Base-by-base conservation (phyloP, 2,329 filamentous ascomycete species). In the Penicillium sp. region DNA sequence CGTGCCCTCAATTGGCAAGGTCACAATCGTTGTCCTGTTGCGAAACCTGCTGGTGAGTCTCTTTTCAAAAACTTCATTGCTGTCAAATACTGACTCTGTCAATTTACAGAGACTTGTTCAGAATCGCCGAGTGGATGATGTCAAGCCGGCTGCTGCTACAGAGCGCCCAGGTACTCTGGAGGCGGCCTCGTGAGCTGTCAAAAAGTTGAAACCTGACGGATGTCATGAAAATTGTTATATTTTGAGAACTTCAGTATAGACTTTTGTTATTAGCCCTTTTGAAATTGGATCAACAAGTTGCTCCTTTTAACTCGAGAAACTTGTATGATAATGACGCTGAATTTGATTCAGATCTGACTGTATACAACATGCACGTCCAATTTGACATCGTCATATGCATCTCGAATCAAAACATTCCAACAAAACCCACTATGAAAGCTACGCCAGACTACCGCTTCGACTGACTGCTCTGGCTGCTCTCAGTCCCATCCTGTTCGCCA, bases 1-100 rank as follows among this genome's bases (percentile, higher is more conserved):
- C 56, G 89, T 96, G 12, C 92, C 92, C 1, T 92, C 90, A 0
- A 93, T 95, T 51, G 92, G 92, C 54, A 98, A 96, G 71, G 90
- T 96, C 32, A 98, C 92, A 0, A 96, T 96, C 61, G 85, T 90
- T 11, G 82, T 95, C 22, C 69, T 98, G 41, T 70, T 96, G 56
- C 75, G 92, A 39, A 98, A 98, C 60, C 68, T 96, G 23, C 74
- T 96, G 59, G 85, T 92, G 69, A 68, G 82, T 76, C 20, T 17
- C 5, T 22, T n/a, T n/a, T n/a, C n/a, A n/a, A n/a, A n/a, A n/a
- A n/a, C n/a, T n/a, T n/a, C n/a, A n/a, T n/a, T n/a, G n/a, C n/a
- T n/a, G n/a, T n/a, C n/a, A n/a, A n/a, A n/a, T n/a, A n/a, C 22
- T 23, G 11, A 23, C 11, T 23, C 22, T 23, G 22, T 23, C n/a